Conservation (phyloP, 176 grass and related monocot species). For the Raddia distichophylla region DNA sequence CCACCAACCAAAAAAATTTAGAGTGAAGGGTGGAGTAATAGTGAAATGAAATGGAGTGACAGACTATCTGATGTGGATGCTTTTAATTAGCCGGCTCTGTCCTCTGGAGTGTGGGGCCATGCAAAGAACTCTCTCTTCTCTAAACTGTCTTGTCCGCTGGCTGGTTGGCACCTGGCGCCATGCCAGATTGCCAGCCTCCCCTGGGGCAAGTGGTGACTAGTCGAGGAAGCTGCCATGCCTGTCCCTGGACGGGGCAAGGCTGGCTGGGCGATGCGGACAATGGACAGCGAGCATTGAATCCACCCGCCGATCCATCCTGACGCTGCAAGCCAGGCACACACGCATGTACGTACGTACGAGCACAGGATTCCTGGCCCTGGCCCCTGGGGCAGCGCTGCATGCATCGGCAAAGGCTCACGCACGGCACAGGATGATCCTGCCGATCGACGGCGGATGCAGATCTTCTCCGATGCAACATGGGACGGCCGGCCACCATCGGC, state of each 20-base stretch:
- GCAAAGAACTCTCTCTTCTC: neutral
- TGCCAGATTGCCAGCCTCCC: too few relatives aligned
- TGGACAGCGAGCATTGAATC: neutral
- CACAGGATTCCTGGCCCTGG: too few relatives aligned
- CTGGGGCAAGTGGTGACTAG: neutral
- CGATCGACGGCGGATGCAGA: too few relatives aligned
- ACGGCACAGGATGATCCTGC: too few relatives aligned
- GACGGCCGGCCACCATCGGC: too few relatives aligned
- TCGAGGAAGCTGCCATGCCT: neutral
- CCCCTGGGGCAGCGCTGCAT: too few relatives aligned
- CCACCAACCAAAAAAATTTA: too few relatives aligned
- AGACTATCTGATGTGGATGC: too few relatives aligned
- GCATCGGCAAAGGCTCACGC: neutral
- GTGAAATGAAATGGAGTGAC: too few relatives aligned
- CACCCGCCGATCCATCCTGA: neutral
- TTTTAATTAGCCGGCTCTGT: too few relatives aligned
- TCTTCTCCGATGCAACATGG: too few relatives aligned
- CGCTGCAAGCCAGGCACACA: neutral
- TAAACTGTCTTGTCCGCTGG: neutral
- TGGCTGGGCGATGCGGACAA: neutral
- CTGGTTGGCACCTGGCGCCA: neutral
- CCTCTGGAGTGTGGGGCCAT: neutral
- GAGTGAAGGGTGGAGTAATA: too few relatives aligned
- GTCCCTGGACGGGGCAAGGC: neutral
- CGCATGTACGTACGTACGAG: constrained; percentile 1